Base-by-base conservation (phyloP, 1,139 yeast genomes). In the Zygoascus hellenicus region DNA sequence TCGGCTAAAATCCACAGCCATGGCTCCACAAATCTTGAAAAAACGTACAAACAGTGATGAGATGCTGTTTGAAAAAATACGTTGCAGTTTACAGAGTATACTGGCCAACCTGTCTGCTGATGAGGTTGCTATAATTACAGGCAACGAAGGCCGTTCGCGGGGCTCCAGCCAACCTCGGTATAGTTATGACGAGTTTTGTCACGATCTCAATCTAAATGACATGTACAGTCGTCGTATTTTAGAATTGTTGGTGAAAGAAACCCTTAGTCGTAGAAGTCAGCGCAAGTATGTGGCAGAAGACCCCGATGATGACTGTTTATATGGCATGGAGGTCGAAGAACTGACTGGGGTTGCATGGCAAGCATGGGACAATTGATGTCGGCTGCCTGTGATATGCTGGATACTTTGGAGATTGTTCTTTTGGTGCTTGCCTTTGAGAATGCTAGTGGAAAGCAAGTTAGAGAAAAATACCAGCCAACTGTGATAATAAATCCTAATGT, bases 111-210 rank as follows among this genome's bases (percentile, higher is more conserved):
- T 32, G 6, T n/a, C 35, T 15, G 38, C 41, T 9, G 33, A 37
- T 2, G 37, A 40, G 11, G 14, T 31, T 17, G 30, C 37, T 13
- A 13, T 28, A 7, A 22, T 19, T 19, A 28, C 37, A 9, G 31
- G 41, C 29, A 29, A 22, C 16, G 35, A 19, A 34, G 26, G 15
- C 39, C 34, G 22, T 3, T 10, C 19, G 9, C 15, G 29, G 3
- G n/a, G 29, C 29, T 31, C 31, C 13, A 19, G 15, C 38, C 38
- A 17, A 31, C 28, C 13, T n/a, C 37, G 30, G 15, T 53, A 53
- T 40, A 43, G 53, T 5, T 58, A 55, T 36, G 63, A 58, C 6
- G 50, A 50, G 43, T 60, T 60, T 43, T 59, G 63, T 43, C 45
- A 46, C 14, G 62, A 60, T 37, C 49, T 60, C 19, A 58, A 60